Percentiles rank a stretch among this genome's conserved stretches.
Evolutionary conservation across 2,329 filamentous ascomycete species (phyloP).

Genomic region (Fusarium acutatum): DNA sequence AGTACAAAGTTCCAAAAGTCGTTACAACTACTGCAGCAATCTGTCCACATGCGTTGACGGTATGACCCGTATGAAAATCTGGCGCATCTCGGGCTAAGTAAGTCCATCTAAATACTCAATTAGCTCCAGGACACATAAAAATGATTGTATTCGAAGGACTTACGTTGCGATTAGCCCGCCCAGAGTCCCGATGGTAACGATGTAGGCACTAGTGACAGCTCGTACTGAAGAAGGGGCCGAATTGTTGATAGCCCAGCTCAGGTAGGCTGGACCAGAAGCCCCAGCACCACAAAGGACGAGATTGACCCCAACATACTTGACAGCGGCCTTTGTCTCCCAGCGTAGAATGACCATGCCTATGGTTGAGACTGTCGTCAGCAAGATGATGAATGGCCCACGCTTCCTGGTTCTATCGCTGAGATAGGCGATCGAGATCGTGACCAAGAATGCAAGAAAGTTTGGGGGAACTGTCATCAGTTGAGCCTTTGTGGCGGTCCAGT

Average conservation of each 20-base stretch:
- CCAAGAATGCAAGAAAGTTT: constrained; percentile 66
- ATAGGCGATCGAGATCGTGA: constrained; percentile 70
- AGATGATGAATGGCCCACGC: constrained; percentile 64
- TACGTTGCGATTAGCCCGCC: too few relatives aligned
- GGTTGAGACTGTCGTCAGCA: background rate
- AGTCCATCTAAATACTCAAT: background rate
- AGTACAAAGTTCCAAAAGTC: background rate
- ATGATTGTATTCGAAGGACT: fast-evolving
- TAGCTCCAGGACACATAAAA: background rate
- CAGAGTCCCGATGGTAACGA: constrained; percentile 9
- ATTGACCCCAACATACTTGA: too few relatives aligned
- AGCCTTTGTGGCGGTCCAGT: constrained; percentile 46
- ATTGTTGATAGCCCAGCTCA: constrained; percentile 51
- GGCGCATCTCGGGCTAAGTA: background rate
- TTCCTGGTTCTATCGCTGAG: constrained; percentile 70
- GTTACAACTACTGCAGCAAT: background rate
- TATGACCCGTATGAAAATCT: background rate
- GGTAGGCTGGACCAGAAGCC: constrained; percentile 66
- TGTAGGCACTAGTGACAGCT: constrained; percentile 50
- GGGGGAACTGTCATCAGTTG: constrained; percentile 62
- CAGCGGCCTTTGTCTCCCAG: constrained; percentile 60
- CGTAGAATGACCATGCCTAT: background rate
- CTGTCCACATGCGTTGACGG: background rate
- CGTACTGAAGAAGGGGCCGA: constrained; percentile 55
- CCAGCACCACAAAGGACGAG: constrained; percentile 77